Evolutionary conservation across 1,284 basidiomycete genomes (phyloP).

Genomic region (Stygiomarasmius scandens): DNA sequence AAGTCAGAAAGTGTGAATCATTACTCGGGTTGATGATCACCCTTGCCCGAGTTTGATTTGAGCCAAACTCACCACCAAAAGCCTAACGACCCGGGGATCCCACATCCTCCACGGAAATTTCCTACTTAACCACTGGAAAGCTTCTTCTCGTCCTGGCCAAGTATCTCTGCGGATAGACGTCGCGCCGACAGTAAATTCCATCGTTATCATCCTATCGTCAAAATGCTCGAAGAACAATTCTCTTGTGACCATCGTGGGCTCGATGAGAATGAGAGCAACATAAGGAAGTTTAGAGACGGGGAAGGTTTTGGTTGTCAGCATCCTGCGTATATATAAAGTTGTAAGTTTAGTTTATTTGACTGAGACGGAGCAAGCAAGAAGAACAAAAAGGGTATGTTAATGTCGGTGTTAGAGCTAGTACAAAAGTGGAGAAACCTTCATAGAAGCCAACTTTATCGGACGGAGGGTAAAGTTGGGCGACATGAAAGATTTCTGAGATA

Average conservation of each 20-base stretch:
- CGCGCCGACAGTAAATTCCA: constrained; percentile 37
- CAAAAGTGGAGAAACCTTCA: too few species aligned
- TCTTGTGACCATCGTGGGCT: constrained; percentile 41
- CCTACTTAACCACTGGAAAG: constrained; percentile 39
- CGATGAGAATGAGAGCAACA: constrained; percentile 41
- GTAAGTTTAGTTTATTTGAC: not conserved
- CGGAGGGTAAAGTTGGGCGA: not conserved
- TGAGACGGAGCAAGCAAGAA: not conserved
- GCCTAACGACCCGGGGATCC: constrained; percentile 37
- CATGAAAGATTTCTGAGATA: not conserved
- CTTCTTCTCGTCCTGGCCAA: constrained; percentile 38
- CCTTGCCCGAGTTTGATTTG: too few species aligned
- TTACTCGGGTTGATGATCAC: too few species aligned
- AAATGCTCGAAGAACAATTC: constrained; percentile 30
- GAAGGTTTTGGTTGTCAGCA: constrained; percentile 33
- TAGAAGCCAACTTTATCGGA: not conserved
- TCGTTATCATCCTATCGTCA: constrained; percentile 36
- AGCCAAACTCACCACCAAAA: constrained; percentile 39
- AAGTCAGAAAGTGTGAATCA: not conserved
- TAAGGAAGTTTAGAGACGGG: constrained; percentile 29
- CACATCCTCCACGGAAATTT: constrained; percentile 45
- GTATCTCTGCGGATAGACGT: constrained; percentile 38
- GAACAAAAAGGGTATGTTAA: not conserved
- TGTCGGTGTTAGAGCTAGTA: not conserved
- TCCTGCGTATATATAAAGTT: constrained; percentile 21